Evolutionary conservation across 1,284 basidiomycete genomes (phyloP), one percentile per base, ranked within the genome.

Genomic region (Clitocybe nebularis): DNA sequence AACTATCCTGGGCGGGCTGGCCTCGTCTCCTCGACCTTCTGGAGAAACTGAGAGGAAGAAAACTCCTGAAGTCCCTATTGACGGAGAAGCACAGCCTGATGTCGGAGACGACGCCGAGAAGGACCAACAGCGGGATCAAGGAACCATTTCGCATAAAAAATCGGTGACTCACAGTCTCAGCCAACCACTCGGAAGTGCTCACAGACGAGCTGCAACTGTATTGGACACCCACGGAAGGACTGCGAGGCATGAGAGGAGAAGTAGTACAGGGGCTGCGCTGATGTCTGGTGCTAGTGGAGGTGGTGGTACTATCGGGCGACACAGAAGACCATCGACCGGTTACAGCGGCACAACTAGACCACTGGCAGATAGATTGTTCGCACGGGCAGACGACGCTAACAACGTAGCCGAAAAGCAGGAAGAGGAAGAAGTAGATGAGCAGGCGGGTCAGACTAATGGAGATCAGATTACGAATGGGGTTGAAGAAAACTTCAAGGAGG

Each of bases 181-280:
- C 46, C 79, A 81, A 56, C 78, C 81, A 0, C 53, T 77, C 38
- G 74, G 72, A 6, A 71, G 62, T 41, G 57, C 71, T 3, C 81
- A 85, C 63, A 72, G 84, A 34, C 72, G 87, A 17, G 79, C 83
- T 4, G 79, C 84, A 45, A 86, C 91, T 6, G 74, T 89, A 23
- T 59, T 88, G 11, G 89, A 91, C 55, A 72, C 84, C 0, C 70
- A 74, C 22, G 73, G 76, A 6, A 68, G 76, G 11, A 61, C 73
- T 14, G 68, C 71, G 29, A 68, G 79, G 23, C 87, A 91, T 56
- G 85, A 90, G 51, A 68, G 89, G 51, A 68, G 90, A 50, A 87
- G 85, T 55, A 87, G 83, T 54, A 83, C 81, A 0, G 81, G 85
- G 13, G 82, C 73, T 11, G 74, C 78, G 26, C 61, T 86, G 32